Conservation (phyloP, 139 green algal genomes). For the Chlamydomonas sp. region DNA sequence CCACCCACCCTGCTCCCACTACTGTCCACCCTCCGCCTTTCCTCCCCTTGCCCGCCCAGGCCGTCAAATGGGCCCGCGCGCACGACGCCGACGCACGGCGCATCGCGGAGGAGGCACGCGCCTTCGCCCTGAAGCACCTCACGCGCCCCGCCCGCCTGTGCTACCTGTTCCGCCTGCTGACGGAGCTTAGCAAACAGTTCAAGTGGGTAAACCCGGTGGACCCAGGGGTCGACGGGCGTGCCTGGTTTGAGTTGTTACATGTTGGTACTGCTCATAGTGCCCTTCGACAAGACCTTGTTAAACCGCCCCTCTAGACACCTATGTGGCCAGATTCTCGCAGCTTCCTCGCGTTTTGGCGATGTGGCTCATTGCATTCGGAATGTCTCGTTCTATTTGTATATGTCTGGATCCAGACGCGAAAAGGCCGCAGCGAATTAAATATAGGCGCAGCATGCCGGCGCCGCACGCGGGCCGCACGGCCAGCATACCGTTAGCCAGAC, state of each 20-base stretch:
- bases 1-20: too few relatives aligned
- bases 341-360: too few relatives aligned
- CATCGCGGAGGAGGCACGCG: neutral
- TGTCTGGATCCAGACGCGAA: too few relatives aligned
- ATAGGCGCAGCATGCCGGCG: too few relatives aligned
- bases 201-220: neutral
- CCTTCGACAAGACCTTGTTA: too few relatives aligned
- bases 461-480: too few relatives aligned
- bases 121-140: slow-evolving; percentile 29
- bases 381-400: too few relatives aligned
- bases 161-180: slow-evolving; percentile 40
- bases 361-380: too few relatives aligned
- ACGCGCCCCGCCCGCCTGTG: slow-evolving; percentile 29
- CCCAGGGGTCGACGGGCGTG: neutral
- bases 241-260: neutral
- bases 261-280: neutral
- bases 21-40: neutral
- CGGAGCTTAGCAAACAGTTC: neutral
- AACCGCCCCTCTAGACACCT: too few relatives aligned
- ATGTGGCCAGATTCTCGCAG: too few relatives aligned
- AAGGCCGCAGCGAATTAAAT: too few relatives aligned
- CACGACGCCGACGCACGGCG: slow-evolving; percentile 13
- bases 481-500: too few relatives aligned
- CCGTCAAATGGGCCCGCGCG: slow-evolving; percentile 11
- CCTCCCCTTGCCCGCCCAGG: neutral